Evolutionary conservation across 2,329 filamentous ascomycete species (phyloP).

Genomic region (Fusarium camptoceras): DNA sequence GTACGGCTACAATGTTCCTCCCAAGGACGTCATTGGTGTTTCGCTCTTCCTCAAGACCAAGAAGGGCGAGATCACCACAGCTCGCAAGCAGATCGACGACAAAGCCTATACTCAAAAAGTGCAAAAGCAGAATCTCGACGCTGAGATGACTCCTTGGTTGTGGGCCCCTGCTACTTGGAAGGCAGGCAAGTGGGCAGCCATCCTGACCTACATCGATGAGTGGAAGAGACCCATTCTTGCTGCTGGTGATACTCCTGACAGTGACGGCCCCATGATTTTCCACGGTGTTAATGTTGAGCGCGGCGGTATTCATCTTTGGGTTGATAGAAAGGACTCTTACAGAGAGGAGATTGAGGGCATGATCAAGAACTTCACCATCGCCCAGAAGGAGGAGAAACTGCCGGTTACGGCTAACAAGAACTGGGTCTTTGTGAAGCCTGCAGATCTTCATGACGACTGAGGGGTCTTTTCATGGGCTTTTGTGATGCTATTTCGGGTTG

Average conservation of each 20-base stretch:
- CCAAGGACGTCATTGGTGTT: slow-evolving; percentile 59
- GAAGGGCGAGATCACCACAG: slow-evolving; percentile 49
- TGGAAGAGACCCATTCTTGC: slow-evolving; percentile 58
- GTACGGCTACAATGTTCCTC: slow-evolving; percentile 59
- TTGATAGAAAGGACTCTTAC: slow-evolving; percentile 54
- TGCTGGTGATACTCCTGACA: slow-evolving; percentile 57
- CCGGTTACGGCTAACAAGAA: slow-evolving; percentile 58
- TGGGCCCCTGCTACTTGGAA: slow-evolving; percentile 59
- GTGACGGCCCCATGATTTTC: slow-evolving; percentile 59
- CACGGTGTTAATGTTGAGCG: slow-evolving; percentile 57
- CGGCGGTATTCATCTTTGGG: slow-evolving; percentile 57
- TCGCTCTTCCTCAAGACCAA: slow-evolving; percentile 52
- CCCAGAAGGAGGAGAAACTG: slow-evolving; percentile 51
- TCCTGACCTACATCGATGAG: slow-evolving; percentile 56
- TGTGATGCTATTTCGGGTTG: neutral
- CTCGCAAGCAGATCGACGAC: slow-evolving; percentile 55
- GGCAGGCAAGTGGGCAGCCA: slow-evolving; percentile 58
- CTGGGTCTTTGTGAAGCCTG: slow-evolving; percentile 57
- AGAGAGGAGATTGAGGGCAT: slow-evolving; percentile 53
- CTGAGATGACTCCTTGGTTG: slow-evolving; percentile 56
- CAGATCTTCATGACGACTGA: slow-evolving; percentile 48
- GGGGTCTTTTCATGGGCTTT: neutral
- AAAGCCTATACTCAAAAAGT: slow-evolving; percentile 50
- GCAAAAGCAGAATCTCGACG: slow-evolving; percentile 52
- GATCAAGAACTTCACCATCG: slow-evolving; percentile 51